Conservation (phyloP, 1,284 basidiomycete genomes). For the Microbotryum lychnidis-dioicae region DNA sequence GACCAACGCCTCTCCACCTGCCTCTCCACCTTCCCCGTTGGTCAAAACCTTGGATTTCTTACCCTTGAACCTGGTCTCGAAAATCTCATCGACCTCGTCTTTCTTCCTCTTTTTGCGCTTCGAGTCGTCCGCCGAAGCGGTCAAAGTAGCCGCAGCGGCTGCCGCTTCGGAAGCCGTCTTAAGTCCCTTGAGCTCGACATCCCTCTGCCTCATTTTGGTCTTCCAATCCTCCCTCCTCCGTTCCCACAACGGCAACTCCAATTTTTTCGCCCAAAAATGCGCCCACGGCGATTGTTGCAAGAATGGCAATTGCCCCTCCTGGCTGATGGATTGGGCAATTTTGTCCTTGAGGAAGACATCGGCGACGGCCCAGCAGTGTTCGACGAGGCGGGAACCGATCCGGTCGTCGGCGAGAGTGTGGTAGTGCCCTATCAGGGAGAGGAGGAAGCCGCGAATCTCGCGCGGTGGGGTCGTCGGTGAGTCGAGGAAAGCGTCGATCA, state of each 20-base stretch:
- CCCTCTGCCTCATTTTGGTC: conserved; percentile 37
- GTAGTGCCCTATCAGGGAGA: conserved; percentile 66
- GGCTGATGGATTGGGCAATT: conserved; percentile 67
- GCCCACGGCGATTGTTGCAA: conserved; percentile 72
- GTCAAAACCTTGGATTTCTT: not conserved
- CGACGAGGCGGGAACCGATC: conserved; percentile 77
- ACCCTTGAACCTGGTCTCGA: conserved; percentile 5
- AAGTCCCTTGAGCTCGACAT: conserved; percentile 21
- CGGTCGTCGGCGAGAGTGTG: conserved; percentile 71
- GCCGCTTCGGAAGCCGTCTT: conserved; percentile 21
- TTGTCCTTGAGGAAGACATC: conserved; percentile 93
- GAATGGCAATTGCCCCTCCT: conserved; percentile 52
- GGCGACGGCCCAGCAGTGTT: conserved; percentile 73
- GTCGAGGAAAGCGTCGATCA: conserved; percentile 69
- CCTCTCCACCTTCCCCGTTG: conserved; percentile 2
- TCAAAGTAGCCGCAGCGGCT: conserved; percentile 1
- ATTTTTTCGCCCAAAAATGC: conserved; percentile 69
- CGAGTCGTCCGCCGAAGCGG: conserved; percentile 8
- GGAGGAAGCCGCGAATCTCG: conserved; percentile 60
- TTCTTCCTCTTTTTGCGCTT: conserved; percentile 33
- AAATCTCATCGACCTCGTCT: conserved; percentile 34
- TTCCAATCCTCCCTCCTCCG: conserved; percentile 76
- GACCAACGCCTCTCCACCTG: conserved; percentile 1
- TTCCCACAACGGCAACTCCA: conserved; percentile 69
- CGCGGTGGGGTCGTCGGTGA: conserved; percentile 59